Percentiles rank a stretch among this genome's conserved stretches.
phyloP scores from a whole-genome alignment of 805 yeast genomes.

The Saccharomycopsis guyanensis region DNA sequence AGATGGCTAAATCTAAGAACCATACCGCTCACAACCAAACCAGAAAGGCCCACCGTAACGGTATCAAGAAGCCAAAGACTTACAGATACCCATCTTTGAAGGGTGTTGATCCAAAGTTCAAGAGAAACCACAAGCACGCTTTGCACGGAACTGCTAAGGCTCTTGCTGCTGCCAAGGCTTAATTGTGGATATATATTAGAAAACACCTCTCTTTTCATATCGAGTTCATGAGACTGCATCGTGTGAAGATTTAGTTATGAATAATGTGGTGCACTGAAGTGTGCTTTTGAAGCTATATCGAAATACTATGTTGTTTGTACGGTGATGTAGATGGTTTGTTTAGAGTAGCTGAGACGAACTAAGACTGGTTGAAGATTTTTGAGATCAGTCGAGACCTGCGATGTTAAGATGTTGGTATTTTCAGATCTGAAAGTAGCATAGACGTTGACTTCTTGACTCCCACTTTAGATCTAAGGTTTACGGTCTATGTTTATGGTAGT shows the following conservation, averaged over 20 bases:
- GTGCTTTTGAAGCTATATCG: too few relatives aligned
- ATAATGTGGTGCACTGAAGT: too few relatives aligned
- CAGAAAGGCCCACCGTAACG: conserved; percentile 99
- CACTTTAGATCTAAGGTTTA: too few relatives aligned
- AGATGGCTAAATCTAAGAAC: conserved; percentile 98
- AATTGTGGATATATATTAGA: neutral
- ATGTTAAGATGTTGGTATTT: too few relatives aligned
- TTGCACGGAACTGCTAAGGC: conserved; percentile 95
- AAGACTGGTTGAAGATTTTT: too few relatives aligned
- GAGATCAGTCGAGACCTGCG: too few relatives aligned
- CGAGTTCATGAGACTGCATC: neutral
- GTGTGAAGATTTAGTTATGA: neutral
- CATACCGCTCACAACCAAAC: conserved; percentile 99
- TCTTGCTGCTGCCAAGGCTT: conserved; percentile 60
- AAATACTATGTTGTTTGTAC: too few relatives aligned
- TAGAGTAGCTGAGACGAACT: too few relatives aligned
- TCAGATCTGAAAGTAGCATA: too few relatives aligned
- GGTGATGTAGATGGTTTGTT: too few relatives aligned
- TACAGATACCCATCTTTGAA: conserved; percentile 96
- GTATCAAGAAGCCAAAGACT: conserved; percentile 99
- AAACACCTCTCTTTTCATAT: neutral
- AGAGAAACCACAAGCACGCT: conserved; percentile 99
- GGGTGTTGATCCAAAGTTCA: conserved; percentile 99
- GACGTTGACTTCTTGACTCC: too few relatives aligned
- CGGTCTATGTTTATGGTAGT: too few relatives aligned